Evolutionary conservation across 2,329 filamentous ascomycete genomes (phyloP).

Genomic region (Biscogniauxia marginata): DNA sequence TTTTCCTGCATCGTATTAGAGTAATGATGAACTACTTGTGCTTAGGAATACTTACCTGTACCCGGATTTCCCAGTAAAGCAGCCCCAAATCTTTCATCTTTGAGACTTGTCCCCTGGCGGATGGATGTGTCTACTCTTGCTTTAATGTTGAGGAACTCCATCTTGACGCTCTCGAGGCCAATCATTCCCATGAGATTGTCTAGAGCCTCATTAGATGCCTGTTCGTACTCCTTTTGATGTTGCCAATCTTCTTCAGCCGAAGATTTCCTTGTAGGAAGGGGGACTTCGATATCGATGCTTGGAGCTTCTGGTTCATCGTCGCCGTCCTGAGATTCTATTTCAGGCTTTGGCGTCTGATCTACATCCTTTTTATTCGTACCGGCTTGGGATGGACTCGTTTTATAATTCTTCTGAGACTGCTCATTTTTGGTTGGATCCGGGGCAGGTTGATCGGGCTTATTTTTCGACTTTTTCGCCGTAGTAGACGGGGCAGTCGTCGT

Average conservation of each 20-base stretch:
- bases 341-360: not conserved
- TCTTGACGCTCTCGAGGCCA: conserved; percentile 60
- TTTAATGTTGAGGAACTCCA: conserved; percentile 55
- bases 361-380: not conserved
- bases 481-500: not conserved
- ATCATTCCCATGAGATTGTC: conserved; percentile 59
- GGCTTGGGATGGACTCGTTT: not conserved
- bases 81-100: conserved; percentile 51
- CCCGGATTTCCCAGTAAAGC: conserved; percentile 62
- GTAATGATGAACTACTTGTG: not conserved
- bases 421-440: not conserved
- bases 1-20: conserved; percentile 49
- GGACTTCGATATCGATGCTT: not conserved
- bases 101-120: conserved; percentile 49
- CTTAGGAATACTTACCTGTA: conserved; percentile 45
- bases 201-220: conserved; percentile 46
- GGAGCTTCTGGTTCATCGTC: conserved; percentile 3
- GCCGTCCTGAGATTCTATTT: not conserved
- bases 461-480: not conserved
- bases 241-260: conserved; percentile 48
- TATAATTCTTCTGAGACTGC: not conserved
- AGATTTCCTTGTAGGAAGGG: conserved; percentile 4
- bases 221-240: conserved; percentile 48
- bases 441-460: not conserved
- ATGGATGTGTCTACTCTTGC: conserved; percentile 51